Evolutionary conservation across 2,329 filamentous ascomycete species (phyloP).

Genomic region (Paraphaeosphaeria sporulosa): DNA sequence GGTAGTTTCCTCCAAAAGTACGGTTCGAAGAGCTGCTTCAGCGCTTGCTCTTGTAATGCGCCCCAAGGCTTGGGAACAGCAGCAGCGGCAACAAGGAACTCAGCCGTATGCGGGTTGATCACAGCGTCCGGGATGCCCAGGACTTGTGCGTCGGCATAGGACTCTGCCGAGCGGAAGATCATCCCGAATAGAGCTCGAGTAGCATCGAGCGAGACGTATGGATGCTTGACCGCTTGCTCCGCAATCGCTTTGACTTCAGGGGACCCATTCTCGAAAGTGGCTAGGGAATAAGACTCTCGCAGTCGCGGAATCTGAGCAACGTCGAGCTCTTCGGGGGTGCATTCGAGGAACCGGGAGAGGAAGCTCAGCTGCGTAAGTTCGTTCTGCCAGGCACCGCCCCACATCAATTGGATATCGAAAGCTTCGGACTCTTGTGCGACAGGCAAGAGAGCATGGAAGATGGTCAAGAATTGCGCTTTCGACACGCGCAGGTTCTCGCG

Average conservation of each 20-base stretch:
- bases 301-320: conserved; percentile 84
- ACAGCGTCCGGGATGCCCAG: conserved; percentile 67
- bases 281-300: conserved; percentile 74
- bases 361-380: conserved; percentile 93
- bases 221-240: conserved; percentile 77
- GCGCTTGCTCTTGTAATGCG: conserved; percentile 74
- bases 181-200: conserved; percentile 72
- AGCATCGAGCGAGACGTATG: conserved; percentile 87
- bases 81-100: conserved; percentile 80
- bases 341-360: conserved; percentile 82
- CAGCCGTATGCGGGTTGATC: conserved; percentile 75
- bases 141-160: conserved; percentile 63
- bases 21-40: conserved; percentile 80
- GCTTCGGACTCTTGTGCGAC: conserved; percentile 68
- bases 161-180: conserved; percentile 65
- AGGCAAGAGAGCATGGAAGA: conserved; percentile 81
- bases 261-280: conserved; percentile 68
- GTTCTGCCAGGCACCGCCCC: conserved; percentile 89
- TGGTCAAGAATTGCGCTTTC: conserved; percentile 77
- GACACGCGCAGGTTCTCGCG: conserved; percentile 78
- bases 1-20: conserved; percentile 82
- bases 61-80: conserved; percentile 81
- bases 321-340: conserved; percentile 78
- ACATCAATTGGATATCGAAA: conserved; percentile 86
- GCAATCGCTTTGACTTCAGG: conserved; percentile 67